Evolutionary conservation across 1,139 yeast genomes (phyloP), one percentile per base, ranked within the genome.

Genomic region (Hansenula anomala): DNA sequence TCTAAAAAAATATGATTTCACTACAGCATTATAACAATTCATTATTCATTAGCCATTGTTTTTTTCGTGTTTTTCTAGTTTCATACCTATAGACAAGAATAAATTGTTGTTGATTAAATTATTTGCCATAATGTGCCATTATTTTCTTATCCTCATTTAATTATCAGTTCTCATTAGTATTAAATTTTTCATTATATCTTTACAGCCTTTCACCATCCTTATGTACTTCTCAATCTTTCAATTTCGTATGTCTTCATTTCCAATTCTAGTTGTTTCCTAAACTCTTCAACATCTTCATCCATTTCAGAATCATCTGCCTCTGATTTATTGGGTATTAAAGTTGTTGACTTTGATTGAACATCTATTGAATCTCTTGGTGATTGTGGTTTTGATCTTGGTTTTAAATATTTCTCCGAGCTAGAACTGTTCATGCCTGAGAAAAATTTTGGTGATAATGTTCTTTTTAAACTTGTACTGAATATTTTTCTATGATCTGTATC

Each of bases 221-320:
- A 7, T 11, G 14, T 6, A n/a, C 19, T 17, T 34, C 35, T 29
- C 13, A 45, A 24, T 18, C 56, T 34, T 32, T 50, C 48, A 11
- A 27, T 28, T 33, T 52, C 55, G 30, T 48, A 52, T 18, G 30
- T 37, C 23, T 42, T 36, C 40, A 50, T 45, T 36, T 52, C 56
- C 16, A 40, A 16, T 17, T 45, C 48, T 20, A 50, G 15, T 15
- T 43, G 48, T 20, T 33, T 43, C 23, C 41, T 46, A 36, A 52
- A 52, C 36, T 52, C 54, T 26, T 43, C 44, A 3, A 45, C 40
- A 34, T 52, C 56, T 15, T 50, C 48, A 23, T 51, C 37, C 18
- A 14, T 8, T 6, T 34, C 51, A 11, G 34, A 19, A 12, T 32
- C 36, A 15, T 36, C 11, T 33, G 25, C 25, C 8, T 18, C 15